Evolutionary conservation across 768 basidiomycete genomes (phyloP), one percentile per base, ranked within the genome.

Genomic region (Suillus lakei): DNA sequence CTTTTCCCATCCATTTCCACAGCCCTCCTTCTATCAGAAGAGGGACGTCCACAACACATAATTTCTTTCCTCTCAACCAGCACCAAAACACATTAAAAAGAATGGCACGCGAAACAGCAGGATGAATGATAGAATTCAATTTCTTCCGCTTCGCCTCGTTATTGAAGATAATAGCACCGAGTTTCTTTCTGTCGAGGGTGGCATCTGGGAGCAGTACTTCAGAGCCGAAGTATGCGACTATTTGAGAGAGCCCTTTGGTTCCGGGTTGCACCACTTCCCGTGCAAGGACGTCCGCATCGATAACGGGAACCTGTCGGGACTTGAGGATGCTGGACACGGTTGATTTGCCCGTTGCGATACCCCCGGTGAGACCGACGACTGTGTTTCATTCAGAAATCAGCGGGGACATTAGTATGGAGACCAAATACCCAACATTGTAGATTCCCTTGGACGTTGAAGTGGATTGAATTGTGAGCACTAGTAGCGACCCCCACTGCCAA

Each of bases 361-460:
- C 95, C 9, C 98, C 98, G 34, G 97, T 98, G 26, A 99, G 86
- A 46, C 98, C 97, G 67, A 98, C 86, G 65, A 99, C 96, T 97
- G 6, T 4, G 30, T 62, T 59, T 59, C 12, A 13, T 59, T 59
- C 39, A 59, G 58, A 41, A 13, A 30, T 58, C 18, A 21, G 28
- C 12, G 10, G 26, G 26, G 39, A 59, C 39, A 21, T 41, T 41
- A 5, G 18, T 28, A 41, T 26, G 18, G 26, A 41, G 16, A 23
- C 10, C 3, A 28, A 59, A 30, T 59, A 59, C 58, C 58, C 39
- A 59, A 21, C 58, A 59, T 56, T n/a, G 54, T 28, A 23, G 5
- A 58, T 12, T 46, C 55, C n/a, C 23, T 36, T 9, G 9, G 32
- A 34, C 32, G 32, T 34, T 34, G 32, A 34, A 34, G 9, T 5